Evolutionary conservation across 345 rosid genomes (phyloP), one percentile per base, ranked within the genome.

Genomic region (Clausena lansium): DNA sequence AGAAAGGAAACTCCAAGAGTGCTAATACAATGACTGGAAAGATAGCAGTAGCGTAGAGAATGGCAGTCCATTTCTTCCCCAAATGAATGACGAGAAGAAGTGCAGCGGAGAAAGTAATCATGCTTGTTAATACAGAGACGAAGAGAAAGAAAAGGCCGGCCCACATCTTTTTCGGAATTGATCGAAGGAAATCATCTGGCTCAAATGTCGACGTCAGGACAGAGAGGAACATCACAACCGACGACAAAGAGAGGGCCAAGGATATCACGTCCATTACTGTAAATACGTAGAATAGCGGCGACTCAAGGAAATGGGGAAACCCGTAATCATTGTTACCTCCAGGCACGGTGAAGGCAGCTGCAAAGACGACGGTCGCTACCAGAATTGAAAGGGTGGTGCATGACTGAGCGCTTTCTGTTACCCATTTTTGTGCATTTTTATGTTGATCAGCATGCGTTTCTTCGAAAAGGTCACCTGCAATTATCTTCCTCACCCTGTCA

Each of bases 151-250:
- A 25, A 74, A 84, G 79, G 36, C 82, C 86, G 8, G 72, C 8
- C 2, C 35, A 27, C 2, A 84, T 68, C 7, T 78, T 72, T 3
- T 45, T 52, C 7, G 86, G 86, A 39, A 84, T 69, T 0, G 33
- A 74, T 8, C 3, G 7, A 45, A 2, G 65, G 58, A 84, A 84
- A 28, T 78, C 82, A 4, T 62, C 30, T 7, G 11, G 15, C 25
- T 54, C 41, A 13, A 32, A 73, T 1, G 82, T 71, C 6, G 80
- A 78, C 2, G 83, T 83, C 9, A 77, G 83, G 28, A 77, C 10
- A 0, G 81, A 84, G 0, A 84, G 84, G 50, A 84, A 83, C 71
- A 81, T 55, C 28, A 84, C 80, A 2, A 84, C 78, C 1, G 86
- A 83, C 24, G 80, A 50, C 28, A 81, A 57, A 17, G 86, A 81